Evolutionary conservation across 23 red algal species (phyloP).

Genomic region (Gracilaria vermiculophylla): DNA sequence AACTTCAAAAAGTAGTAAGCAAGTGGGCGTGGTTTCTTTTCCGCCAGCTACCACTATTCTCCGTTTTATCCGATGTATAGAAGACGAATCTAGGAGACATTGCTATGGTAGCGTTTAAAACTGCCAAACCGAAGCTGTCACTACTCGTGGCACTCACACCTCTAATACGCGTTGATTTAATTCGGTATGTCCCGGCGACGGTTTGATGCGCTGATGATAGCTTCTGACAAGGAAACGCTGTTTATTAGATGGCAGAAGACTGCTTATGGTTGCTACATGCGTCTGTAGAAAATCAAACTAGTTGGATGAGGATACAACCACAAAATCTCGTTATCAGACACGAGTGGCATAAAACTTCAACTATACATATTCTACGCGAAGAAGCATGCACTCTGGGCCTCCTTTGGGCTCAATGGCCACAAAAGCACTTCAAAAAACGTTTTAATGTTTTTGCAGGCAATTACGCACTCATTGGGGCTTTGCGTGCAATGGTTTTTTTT

Average conservation of each 20-base stretch:
- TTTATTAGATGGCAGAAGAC: not conserved
- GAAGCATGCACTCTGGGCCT: not conserved
- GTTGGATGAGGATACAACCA: not conserved
- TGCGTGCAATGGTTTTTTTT: too few relatives aligned
- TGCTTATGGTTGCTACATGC: not conserved
- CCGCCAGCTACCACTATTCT: not conserved
- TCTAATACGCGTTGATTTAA: not conserved
- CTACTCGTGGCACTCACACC: not conserved
- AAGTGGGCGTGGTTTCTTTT: not conserved
- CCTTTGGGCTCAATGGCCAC: not conserved
- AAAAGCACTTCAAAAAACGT: not conserved
- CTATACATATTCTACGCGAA: not conserved
- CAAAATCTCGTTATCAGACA: too few relatives aligned
- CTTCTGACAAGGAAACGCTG: not conserved
- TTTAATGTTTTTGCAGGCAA: not conserved
- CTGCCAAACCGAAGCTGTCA: not conserved
- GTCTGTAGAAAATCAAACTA: not conserved
- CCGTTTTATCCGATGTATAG: not conserved
- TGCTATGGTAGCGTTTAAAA: not conserved
- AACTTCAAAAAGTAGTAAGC: not conserved
- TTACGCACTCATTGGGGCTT: not conserved
- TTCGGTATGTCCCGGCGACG: not conserved
- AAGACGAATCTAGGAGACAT: not conserved
- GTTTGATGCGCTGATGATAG: too few relatives aligned
- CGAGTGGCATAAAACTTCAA: not conserved